Conservation (phyloP, 257 asterid genomes). For the Sherardia arvensis region DNA sequence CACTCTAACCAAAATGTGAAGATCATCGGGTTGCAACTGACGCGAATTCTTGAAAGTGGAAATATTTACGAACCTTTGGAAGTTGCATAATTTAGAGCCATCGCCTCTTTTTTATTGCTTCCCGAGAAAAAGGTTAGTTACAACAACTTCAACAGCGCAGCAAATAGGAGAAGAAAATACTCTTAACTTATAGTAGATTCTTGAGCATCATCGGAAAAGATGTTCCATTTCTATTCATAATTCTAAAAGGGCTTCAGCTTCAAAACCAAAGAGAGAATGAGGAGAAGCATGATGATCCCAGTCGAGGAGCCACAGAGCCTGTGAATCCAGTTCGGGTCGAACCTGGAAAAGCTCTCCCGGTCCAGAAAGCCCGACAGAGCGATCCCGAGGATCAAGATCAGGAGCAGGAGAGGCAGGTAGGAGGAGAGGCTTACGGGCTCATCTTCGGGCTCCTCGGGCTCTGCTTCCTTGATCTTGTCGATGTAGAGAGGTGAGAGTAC, state of each 20-base stretch:
- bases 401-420: conserved; percentile 26
- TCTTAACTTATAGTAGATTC: neutral
- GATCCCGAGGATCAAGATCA: conserved; percentile 26
- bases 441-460: conserved; percentile 29
- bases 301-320: conserved; percentile 41
- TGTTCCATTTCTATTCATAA: neutral
- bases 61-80: conserved; percentile 36
- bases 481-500: conserved; percentile 37
- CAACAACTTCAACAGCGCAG: neutral
- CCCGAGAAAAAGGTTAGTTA: neutral
- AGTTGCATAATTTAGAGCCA: conserved; percentile 24
- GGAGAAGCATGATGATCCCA: conserved; percentile 33
- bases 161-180: neutral
- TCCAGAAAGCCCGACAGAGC: conserved; percentile 25
- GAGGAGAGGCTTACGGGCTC: conserved; percentile 16
- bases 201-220: neutral
- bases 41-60: conserved; percentile 27
- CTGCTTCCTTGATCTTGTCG: conserved; percentile 18
- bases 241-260: conserved; percentile 20
- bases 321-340: conserved; percentile 41
- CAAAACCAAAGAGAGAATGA: conserved; percentile 32
- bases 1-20: conserved; percentile 51
- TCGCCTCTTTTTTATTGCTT: neutral
- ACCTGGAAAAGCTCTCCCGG: conserved; percentile 17
- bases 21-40: conserved; percentile 36